phyloP scores from a whole-genome alignment of 2,329 filamentous ascomycete genomes.

The Colletotrichum ledebouriae region DNA sequence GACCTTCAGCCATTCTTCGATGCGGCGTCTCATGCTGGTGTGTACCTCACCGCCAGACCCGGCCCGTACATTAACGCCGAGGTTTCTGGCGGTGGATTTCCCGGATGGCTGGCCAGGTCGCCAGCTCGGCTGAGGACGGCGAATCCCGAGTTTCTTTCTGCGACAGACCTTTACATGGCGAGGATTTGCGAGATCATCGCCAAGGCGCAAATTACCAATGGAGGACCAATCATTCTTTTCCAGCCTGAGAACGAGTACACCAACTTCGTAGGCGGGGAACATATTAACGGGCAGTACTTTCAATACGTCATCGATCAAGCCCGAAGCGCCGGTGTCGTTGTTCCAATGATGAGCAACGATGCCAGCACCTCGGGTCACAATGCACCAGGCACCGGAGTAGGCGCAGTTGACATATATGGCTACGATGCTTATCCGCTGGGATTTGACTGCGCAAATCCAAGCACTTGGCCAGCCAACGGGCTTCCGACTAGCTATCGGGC shows the following conservation, averaged over 20 bases:
- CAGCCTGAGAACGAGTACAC: conserved; percentile 89
- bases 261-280: conserved; percentile 55
- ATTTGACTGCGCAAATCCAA: conserved; percentile 70
- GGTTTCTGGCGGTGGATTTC: conserved; percentile 81
- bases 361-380: conserved; percentile 71
- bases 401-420: conserved; percentile 51
- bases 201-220: conserved; percentile 84
- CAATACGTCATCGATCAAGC: conserved; percentile 78
- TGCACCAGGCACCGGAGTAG: conserved; percentile 70
- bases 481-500: conserved; percentile 61
- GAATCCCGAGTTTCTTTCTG: conserved; percentile 71
- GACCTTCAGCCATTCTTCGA: conserved; percentile 81
- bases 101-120: conserved; percentile 82
- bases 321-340: conserved; percentile 75
- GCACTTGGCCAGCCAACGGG: conserved; percentile 48
- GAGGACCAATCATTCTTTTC: conserved; percentile 81
- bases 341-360: conserved; percentile 84
- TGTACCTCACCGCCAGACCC: conserved; percentile 81
- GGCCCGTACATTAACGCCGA: conserved; percentile 87
- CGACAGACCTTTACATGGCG: conserved; percentile 76
- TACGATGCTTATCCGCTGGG: conserved; percentile 74
- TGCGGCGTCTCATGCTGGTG: conserved; percentile 78
- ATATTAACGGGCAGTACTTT: conserved; percentile 77
- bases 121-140: conserved; percentile 74
- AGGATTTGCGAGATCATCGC: conserved; percentile 70